Evolutionary conservation across 2,329 filamentous ascomycete genomes (phyloP).

Genomic region (Fusarium austroafricanum): DNA sequence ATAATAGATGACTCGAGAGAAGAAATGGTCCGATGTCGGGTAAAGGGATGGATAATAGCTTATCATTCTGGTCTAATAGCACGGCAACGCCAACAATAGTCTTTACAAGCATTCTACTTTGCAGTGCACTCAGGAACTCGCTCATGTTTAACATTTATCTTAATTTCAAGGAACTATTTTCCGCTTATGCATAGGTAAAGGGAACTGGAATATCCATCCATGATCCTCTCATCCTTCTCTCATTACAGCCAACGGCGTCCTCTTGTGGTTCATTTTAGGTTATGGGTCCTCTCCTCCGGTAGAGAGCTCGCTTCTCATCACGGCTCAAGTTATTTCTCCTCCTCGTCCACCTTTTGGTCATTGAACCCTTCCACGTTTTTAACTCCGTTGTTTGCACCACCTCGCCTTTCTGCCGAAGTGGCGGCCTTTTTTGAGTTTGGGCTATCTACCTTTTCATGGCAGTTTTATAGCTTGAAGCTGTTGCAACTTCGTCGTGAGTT

Average conservation of each 20-base stretch:
- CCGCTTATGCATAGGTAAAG: slow-evolving; percentile 32
- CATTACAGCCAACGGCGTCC: slow-evolving; percentile 29
- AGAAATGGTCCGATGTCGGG: too few relatives aligned
- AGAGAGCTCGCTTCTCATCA: slow-evolving; percentile 20
- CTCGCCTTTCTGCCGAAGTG: slow-evolving; percentile 14
- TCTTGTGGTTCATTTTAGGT: slow-evolving; percentile 23
- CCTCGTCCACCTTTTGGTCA: slow-evolving; percentile 41
- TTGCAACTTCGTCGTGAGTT: background rate
- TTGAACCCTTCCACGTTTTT: slow-evolving; percentile 30
- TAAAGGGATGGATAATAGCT: too few relatives aligned
- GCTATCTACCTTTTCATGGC: background rate
- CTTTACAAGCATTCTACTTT: too few relatives aligned
- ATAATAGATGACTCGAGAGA: too few relatives aligned
- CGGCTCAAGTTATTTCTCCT: slow-evolving; percentile 46
- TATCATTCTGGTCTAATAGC: too few relatives aligned
- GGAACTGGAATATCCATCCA: slow-evolving; percentile 31
- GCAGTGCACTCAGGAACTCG: background rate
- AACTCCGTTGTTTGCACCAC: slow-evolving; percentile 20
- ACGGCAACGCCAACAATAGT: too few relatives aligned
- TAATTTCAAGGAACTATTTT: slow-evolving; percentile 31
- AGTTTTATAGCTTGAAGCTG: slow-evolving; percentile 5
- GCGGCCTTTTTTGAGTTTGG: slow-evolving; percentile 4
- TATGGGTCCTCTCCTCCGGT: slow-evolving; percentile 24
- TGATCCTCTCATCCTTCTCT: slow-evolving; percentile 13
- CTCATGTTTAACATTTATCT: slow-evolving; percentile 15